These are phyloP conservation scores for Juglanconis oblonga DNA, from an alignment of 2,329 filamentous ascomycete genomes.

Conservation along the genomic window DNA sequence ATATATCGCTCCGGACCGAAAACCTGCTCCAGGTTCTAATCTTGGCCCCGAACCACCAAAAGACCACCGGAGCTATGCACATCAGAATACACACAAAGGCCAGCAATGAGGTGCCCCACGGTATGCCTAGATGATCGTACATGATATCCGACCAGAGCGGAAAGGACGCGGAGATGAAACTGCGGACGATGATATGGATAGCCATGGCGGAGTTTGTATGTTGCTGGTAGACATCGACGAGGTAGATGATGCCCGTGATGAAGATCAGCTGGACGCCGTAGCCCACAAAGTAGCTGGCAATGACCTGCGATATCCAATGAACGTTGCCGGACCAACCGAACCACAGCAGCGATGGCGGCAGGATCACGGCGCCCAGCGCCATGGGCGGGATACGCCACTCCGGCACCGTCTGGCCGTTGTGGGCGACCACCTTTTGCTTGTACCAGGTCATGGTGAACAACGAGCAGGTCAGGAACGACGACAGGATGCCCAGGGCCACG, in stretches of 20 bases:
- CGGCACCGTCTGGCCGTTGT: constrained; percentile 32
- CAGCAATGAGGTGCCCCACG: constrained; percentile 22
- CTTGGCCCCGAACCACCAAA: constrained; percentile 1
- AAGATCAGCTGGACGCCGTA: constrained; percentile 21
- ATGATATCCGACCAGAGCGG: constrained; percentile 22
- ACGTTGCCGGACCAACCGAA: constrained; percentile 45
- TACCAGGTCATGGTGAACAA: constrained; percentile 20
- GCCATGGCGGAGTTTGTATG: constrained; percentile 23
- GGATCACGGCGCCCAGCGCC: constrained; percentile 41
- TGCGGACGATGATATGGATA: constrained; percentile 21
- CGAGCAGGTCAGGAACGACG: constrained; percentile 19
- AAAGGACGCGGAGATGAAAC: constrained; percentile 20
- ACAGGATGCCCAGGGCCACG: constrained; percentile 37
- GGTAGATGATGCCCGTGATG: constrained; percentile 21
- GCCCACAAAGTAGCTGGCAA: constrained; percentile 17
- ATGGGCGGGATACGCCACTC: constrained; percentile 46
- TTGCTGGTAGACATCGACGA: constrained; percentile 22
- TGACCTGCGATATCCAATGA: constrained; percentile 18
- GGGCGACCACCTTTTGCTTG: constrained; percentile 23
- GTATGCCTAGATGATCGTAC: constrained; percentile 20
- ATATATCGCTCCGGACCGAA: background rate
- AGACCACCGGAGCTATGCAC: constrained; percentile 1
- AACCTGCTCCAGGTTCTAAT: constrained; percentile 10
- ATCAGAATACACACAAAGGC: constrained; percentile 19
- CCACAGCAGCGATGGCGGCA: constrained; percentile 47